Conservation (phyloP, 371 early-diverging fungal genomes). For the Umbelopsis sp. region DNA sequence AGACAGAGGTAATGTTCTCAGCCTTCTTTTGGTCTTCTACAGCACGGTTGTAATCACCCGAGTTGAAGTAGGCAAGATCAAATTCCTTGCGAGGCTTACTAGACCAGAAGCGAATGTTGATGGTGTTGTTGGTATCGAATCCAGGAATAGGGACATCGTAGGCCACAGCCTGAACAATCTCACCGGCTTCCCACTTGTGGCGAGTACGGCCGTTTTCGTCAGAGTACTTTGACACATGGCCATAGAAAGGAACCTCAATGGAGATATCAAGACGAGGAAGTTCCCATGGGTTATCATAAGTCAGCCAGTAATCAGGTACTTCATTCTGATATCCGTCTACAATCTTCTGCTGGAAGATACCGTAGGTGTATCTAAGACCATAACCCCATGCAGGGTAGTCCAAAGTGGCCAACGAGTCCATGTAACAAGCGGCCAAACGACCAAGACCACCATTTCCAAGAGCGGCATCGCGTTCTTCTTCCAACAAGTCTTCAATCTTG, state of each 20-base stretch:
- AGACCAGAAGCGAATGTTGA: constrained; percentile 94
- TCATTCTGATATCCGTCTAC: constrained; percentile 91
- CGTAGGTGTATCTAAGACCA: constrained; percentile 89
- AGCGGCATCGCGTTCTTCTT: constrained; percentile 90
- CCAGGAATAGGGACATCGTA: constrained; percentile 94
- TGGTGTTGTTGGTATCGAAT: constrained; percentile 82
- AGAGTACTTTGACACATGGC: constrained; percentile 68
- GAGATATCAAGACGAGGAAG: constrained; percentile 85
- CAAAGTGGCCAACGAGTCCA: constrained; percentile 87
- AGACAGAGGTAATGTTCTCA: constrained; percentile 89
- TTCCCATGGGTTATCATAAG: constrained; percentile 92
- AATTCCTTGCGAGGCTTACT: constrained; percentile 79
- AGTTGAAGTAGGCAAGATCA: constrained; percentile 85
- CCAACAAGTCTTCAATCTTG: constrained; percentile 83
- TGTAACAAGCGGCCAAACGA: constrained; percentile 88
- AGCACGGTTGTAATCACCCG: constrained; percentile 89
- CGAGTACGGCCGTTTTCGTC: constrained; percentile 65
- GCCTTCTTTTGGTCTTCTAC: constrained; percentile 87
- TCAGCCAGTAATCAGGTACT: constrained; percentile 90
- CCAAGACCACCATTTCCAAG: constrained; percentile 95
- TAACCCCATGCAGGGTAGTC: constrained; percentile 92
- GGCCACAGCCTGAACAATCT: constrained; percentile 86
- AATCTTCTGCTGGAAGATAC: constrained; percentile 90
- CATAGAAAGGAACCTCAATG: constrained; percentile 86
- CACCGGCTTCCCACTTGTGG: constrained; percentile 82